Conservation (phyloP, 108 stramenopile genomes). For the Fragilaria radians region DNA sequence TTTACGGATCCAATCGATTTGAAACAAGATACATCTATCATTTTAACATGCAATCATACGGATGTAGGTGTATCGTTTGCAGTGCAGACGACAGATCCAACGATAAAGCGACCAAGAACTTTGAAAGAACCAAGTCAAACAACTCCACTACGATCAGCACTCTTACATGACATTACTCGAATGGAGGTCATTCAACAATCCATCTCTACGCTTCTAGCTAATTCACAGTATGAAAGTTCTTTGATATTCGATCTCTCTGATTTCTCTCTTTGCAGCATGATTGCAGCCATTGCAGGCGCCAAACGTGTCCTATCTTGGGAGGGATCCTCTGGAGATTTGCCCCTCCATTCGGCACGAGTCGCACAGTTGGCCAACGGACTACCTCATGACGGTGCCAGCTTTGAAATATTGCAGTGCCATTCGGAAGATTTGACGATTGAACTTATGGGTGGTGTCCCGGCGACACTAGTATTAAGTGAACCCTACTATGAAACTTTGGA, state of each 20-base stretch:
- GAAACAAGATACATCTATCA: conserved; percentile 20
- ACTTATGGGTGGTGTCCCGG: conserved; percentile 16
- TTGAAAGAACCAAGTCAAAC: conserved; percentile 15
- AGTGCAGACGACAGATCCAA: not conserved
- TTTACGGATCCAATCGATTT: conserved; percentile 32
- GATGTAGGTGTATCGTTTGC: conserved; percentile 46
- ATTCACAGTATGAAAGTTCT: conserved; percentile 27
- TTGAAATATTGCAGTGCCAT: conserved; percentile 40
- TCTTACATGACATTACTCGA: conserved; percentile 55
- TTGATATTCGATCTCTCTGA: conserved; percentile 71
- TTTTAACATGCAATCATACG: conserved; percentile 37
- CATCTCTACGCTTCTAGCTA: conserved; percentile 27
- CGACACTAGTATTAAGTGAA: conserved; percentile 64
- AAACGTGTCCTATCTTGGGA: conserved; percentile 56
- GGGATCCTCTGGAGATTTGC: conserved; percentile 30
- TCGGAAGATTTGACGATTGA: conserved; percentile 35
- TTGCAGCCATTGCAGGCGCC: conserved; percentile 57
- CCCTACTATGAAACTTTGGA: conserved; percentile 74
- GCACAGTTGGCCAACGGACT: conserved; percentile 62
- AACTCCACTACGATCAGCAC: conserved; percentile 39
- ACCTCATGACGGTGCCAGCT: conserved; percentile 11
- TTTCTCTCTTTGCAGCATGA: conserved; percentile 63
- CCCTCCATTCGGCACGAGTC: conserved; percentile 49
- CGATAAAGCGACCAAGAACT: conserved; percentile 1
- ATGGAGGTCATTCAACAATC: conserved; percentile 22